phyloP scores from a whole-genome alignment of 805 yeast genomes.

The Torulaspora maleeae region DNA sequence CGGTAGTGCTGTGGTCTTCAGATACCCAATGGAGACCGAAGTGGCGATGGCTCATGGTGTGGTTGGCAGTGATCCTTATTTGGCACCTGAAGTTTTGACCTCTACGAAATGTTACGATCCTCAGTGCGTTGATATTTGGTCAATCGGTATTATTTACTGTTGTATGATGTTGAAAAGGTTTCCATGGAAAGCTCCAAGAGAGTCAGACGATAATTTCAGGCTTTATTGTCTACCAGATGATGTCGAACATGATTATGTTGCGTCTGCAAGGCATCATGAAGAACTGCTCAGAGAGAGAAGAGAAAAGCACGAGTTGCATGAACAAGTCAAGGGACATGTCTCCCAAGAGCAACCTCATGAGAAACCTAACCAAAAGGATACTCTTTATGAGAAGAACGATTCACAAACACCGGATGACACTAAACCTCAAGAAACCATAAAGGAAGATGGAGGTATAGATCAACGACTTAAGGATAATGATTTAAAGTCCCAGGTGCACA shows the following conservation, averaged over 20 bases:
- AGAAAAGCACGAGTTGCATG: constrained; percentile 22
- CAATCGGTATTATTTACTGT: constrained; percentile 77
- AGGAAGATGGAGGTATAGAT: background rate
- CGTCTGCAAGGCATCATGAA: constrained; percentile 70
- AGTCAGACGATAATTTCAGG: constrained; percentile 63
- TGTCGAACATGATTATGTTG: constrained; percentile 66
- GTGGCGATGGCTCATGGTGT: constrained; percentile 64
- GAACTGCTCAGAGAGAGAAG: constrained; percentile 49
- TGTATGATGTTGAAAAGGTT: constrained; percentile 82
- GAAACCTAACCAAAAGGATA: constrained; percentile 8
- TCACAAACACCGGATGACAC: background rate
- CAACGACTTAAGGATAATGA: background rate
- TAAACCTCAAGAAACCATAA: constrained; percentile 6
- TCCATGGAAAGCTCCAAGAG: constrained; percentile 82
- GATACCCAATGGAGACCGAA: constrained; percentile 63
- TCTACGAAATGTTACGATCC: constrained; percentile 59
- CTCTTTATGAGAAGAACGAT: constrained; percentile 4
- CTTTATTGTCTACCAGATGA: constrained; percentile 66
- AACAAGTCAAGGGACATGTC: constrained; percentile 5
- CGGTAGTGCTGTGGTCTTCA: constrained; percentile 79
- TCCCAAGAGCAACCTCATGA: constrained; percentile 7
- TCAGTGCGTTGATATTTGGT: constrained; percentile 77
- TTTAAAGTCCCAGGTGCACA: background rate
- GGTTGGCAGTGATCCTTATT: constrained; percentile 82
- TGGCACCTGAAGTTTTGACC: constrained; percentile 74